Base-by-base conservation (phyloP, 2,329 filamentous ascomycete species). In the Trichoderma arundinaceum region DNA sequence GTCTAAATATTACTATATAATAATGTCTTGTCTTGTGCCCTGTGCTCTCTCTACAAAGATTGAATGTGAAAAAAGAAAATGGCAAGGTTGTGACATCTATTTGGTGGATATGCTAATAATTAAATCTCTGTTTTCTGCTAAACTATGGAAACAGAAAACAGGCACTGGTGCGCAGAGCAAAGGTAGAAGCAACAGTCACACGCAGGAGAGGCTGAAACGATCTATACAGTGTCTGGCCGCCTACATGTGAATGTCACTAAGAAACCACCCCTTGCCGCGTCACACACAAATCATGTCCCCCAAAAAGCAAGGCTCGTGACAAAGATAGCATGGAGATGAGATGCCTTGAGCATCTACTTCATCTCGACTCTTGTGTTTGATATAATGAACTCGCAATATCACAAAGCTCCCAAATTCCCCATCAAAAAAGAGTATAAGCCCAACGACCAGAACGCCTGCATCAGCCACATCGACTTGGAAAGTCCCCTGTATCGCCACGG, bases 371-470 rank as follows among this genome's bases (percentile, higher is more conserved):
- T 22, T 60, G 48, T 53, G 46, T 48, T 60, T 49, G 39, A 53
- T 56, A 56, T 8, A 28, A 62, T 49, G 52, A 49, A 54, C 33
- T 58, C 68, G 54, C 62, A 68, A 71, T 65, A 70, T 72, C 63
- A 72, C 71, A 69, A 68, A 74, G 68, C 70, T 67, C 70, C 68
- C 71, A 69, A 66, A 68, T 60, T 69, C 67, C 71, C 72, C 71
- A 70, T 69, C 68, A 60, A 64, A 71, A 68, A 70, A 66, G 68
- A 35, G 69, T 70, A 73, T 68, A 69, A 63, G 59, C 71, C 71
- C 67, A 70, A 73, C 67, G 68, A 75, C 76, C 76, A 68, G 70
- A 77, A 77, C 76, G 76, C 76, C 76, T 70, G 69, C 72, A 72
- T 76, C 73, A 71, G 74, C 67, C 54, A 72, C 71, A 69, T 67